Base-by-base conservation (phyloP, 2,329 filamentous ascomycete species). In the Fusarium albosuccineum region DNA sequence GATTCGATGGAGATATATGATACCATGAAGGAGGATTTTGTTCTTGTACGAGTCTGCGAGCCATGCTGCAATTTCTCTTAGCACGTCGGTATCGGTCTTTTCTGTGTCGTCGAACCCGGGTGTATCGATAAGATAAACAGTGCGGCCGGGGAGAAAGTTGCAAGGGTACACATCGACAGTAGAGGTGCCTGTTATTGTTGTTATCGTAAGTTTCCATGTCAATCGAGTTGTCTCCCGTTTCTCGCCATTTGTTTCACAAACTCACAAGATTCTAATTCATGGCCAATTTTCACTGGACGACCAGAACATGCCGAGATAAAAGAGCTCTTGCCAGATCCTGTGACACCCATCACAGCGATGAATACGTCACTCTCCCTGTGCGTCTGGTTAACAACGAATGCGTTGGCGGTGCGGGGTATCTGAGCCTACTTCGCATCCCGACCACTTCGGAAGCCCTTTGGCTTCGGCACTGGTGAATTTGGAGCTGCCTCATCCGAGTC, bases 101-200 rank as follows among this genome's bases (percentile, higher is more conserved):
- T 74, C 60, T 0, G 79, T 82, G 41, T 83, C 81, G 48, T 82
- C 76, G 57, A 83, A 83, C 0, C 81, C 81, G 0, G 81, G 81
- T 0, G 81, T 83, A 26, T 83, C 81, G 44, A 82, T 76, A 6
- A 82, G 70, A 33, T 70, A 62, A 9, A 72, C 66, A 3, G 61
- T 67, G 14, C 39, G 39, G 11, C 46, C 17, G 0, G 16, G 2
- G 1, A 45, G 36, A 0, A 61, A 29, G 6, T 67, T n/a, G 14
- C 56, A 67, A 0, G 53, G 45, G 30, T 67, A 62, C 1, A 62
- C 50, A 7, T 50, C 57, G 1, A 67, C 54, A 3, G 40, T 42
- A 1, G 57, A 56, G 7, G 64, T 67, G n/a, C 61, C 57, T 64
- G 11, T 22, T 22, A 6, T 27, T 6, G 10, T 13, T 13, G n/a